Percentiles rank a stretch among this genome's conserved stretches.
Conservation (phyloP, 164 flowering plant species). For the Tetracentron sinense region DNA sequence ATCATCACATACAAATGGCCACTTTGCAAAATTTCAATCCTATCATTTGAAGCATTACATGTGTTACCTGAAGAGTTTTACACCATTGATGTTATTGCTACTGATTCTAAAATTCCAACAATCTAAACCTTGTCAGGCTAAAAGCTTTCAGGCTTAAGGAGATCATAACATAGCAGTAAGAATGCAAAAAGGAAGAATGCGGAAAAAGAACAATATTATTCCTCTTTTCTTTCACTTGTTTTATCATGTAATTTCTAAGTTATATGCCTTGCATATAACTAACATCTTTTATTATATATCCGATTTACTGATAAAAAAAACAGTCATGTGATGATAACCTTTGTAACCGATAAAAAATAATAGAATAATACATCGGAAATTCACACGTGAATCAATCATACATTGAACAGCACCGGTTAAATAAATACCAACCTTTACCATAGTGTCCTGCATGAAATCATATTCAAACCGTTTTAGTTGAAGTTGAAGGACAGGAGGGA, state of each 20-base stretch:
- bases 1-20: no score
- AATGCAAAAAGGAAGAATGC: not conserved
- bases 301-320: no score
- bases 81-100: not conserved
- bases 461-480: conserved; percentile 74
- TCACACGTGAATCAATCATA: not conserved
- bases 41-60: not conserved
- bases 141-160: not conserved
- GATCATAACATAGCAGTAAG: not conserved
- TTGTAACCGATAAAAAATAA: not conserved
- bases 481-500: conserved; percentile 83
- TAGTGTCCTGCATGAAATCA: conserved; percentile 70
- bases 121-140: not conserved
- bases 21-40: not conserved
- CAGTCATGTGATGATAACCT: no score
- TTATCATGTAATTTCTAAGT: no score
- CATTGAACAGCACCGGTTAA: no score
- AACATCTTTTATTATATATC: no score
- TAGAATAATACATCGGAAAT: not conserved
- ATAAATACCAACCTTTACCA: conserved; percentile 55
- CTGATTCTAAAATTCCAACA: not conserved
- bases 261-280: no score
- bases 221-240: no score
- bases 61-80: not conserved
- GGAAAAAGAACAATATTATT: no score